phyloP scores from a whole-genome alignment of 176 grass and related monocot genomes.

The Puccinellia tenuiflora region DNA sequence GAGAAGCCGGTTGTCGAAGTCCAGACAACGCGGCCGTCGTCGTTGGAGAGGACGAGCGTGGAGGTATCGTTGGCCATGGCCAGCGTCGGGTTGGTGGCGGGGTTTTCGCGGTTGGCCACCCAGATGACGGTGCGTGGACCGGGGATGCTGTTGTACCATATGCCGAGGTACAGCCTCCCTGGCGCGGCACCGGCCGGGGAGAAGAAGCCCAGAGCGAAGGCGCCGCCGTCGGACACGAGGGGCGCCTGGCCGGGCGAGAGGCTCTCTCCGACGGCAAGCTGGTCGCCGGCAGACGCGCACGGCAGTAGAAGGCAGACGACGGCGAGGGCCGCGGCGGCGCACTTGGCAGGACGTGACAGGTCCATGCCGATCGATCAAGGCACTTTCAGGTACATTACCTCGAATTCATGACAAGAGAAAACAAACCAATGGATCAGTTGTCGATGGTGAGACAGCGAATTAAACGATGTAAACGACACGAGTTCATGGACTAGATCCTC shows the following conservation, averaged over 20 bases:
- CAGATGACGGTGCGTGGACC: not conserved
- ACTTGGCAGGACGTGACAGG: not conserved
- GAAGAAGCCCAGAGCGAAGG: constrained; percentile 25
- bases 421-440: not conserved
- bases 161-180: not conserved
- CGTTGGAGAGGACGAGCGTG: constrained; percentile 6
- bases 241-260: not conserved
- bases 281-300: constrained; percentile 7
- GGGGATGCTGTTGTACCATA: constrained; percentile 18
- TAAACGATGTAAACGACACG: not conserved
- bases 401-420: no score
- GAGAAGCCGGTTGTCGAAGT: not conserved
- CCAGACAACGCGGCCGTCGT: constrained; percentile 21
- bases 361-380: constrained; percentile 24
- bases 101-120: constrained; percentile 11
- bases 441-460: not conserved
- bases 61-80: not conserved
- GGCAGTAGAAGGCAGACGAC: constrained; percentile 12
- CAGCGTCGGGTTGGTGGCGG: not conserved
- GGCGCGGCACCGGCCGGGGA: not conserved
- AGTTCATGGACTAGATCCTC: not conserved
- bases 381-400: no score
- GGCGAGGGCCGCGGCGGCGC: not conserved
- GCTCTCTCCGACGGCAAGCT: not conserved
- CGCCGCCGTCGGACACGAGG: not conserved